Evolutionary conservation across 495 filamentous ascomycete genomes (phyloP).

Genomic region (Neurospora terricola): DNA sequence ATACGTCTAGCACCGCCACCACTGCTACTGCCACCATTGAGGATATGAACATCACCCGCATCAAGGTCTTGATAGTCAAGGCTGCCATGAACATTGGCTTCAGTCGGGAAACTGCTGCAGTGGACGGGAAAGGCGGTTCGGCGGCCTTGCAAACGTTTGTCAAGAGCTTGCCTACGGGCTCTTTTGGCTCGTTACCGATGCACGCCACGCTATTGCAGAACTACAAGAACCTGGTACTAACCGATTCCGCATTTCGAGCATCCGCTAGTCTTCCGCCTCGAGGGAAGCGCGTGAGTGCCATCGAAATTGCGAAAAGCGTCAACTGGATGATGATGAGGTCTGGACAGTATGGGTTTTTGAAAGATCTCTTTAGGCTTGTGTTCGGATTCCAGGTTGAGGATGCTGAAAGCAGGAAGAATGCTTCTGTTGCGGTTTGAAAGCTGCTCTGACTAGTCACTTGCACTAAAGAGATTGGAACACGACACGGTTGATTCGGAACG

Average conservation of each 20-base stretch:
- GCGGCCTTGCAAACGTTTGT: constrained; percentile 58
- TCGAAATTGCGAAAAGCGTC: constrained; percentile 67
- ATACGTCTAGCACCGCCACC: constrained; percentile 65
- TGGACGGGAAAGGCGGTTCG: constrained; percentile 22
- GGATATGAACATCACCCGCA: constrained; percentile 61
- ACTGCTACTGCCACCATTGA: constrained; percentile 50
- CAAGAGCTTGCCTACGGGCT: constrained; percentile 61
- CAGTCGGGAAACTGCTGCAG: constrained; percentile 33
- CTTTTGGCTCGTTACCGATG: constrained; percentile 63
- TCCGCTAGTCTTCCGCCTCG: constrained; percentile 42
- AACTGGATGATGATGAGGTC: constrained; percentile 51
- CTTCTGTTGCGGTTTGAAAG: constrained; percentile 35
- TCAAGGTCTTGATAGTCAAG: constrained; percentile 69
- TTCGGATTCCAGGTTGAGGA: constrained; percentile 78
- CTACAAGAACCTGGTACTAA: constrained; percentile 67
- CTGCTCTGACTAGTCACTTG: not conserved
- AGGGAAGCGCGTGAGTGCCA: constrained; percentile 49
- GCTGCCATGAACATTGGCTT: constrained; percentile 75
- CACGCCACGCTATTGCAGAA: constrained; percentile 60
- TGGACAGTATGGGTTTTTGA: constrained; percentile 57
- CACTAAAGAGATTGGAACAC: not conserved
- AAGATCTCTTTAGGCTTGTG: constrained; percentile 72
- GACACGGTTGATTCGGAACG: not conserved
- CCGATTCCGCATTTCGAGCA: constrained; percentile 54
- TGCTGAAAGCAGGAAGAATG: constrained; percentile 44